Evolutionary conservation across 2,329 filamentous ascomycete species (phyloP).

Genomic region (Aureobasidium subglaciale): DNA sequence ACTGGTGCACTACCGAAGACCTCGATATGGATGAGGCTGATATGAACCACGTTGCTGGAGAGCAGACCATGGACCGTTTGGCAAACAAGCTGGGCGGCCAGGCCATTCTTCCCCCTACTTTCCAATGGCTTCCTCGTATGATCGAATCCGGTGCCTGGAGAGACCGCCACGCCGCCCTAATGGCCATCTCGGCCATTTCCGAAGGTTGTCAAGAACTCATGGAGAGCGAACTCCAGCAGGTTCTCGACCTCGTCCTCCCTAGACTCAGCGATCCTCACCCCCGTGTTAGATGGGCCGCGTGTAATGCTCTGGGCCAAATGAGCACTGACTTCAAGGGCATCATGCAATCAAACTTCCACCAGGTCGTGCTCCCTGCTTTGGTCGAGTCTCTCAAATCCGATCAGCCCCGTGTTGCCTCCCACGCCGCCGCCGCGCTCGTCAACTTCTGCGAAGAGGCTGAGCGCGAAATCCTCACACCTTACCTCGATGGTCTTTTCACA

Average conservation of each 20-base stretch:
- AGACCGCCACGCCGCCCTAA: conserved; percentile 90
- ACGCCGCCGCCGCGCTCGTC: conserved; percentile 93
- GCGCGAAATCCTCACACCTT: conserved; percentile 83
- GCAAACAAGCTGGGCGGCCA: conserved; percentile 96
- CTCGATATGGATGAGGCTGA: conserved; percentile 95
- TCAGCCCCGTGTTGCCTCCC: conserved; percentile 90
- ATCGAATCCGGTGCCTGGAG: conserved; percentile 92
- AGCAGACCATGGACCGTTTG: conserved; percentile 96
- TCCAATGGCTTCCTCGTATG: conserved; percentile 96
- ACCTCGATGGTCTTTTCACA: conserved; percentile 78
- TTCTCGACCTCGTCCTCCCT: conserved; percentile 89
- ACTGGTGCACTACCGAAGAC: conserved; percentile 92
- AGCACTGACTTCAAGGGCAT: conserved; percentile 97
- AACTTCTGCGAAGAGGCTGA: conserved; percentile 99
- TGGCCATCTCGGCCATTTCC: conserved; percentile 98
- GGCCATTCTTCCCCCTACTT: conserved; percentile 85
- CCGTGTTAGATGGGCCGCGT: conserved; percentile 92
- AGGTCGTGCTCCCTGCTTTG: conserved; percentile 78
- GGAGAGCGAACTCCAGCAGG: conserved; percentile 88
- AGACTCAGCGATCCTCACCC: conserved; percentile 84
- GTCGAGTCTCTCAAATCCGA: conserved; percentile 85
- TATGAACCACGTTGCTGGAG: conserved; percentile 91
- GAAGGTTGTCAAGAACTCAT: conserved; percentile 95
- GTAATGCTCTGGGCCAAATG: conserved; percentile 99
- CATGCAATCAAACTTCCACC: conserved; percentile 95